phyloP scores from a whole-genome alignment of 345 rosid genomes.

The Eucalyptus marginata region DNA sequence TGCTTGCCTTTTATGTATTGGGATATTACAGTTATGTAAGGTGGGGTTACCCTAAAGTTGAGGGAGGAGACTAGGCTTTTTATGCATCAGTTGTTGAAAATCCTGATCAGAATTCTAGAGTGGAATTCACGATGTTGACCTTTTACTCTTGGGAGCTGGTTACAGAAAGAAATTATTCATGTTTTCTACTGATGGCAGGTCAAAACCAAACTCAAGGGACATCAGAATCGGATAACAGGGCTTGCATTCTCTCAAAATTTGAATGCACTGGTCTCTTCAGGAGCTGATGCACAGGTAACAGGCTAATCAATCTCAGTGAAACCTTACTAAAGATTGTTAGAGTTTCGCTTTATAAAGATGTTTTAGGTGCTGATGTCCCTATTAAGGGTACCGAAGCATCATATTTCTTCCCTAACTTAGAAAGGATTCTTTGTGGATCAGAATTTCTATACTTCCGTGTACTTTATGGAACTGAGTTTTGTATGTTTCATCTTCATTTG shows the following conservation, averaged over 20 bases:
- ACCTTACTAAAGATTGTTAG: background rate
- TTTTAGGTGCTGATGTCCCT: background rate
- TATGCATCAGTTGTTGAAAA: background rate
- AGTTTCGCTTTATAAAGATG: background rate
- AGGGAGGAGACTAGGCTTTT: background rate
- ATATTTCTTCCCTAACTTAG: background rate
- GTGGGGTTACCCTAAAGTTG: background rate
- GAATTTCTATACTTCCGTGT: background rate
- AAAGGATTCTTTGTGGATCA: background rate
- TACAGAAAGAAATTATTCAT: background rate
- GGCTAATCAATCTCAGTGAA: background rate
- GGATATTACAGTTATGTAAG: background rate
- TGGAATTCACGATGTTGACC: background rate
- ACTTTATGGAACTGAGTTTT: background rate
- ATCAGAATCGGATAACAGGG: conserved; percentile 68
- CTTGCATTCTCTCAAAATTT: conserved; percentile 67
- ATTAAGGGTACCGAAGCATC: background rate
- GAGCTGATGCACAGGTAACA: conserved; percentile 79
- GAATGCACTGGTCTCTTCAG: conserved; percentile 67
- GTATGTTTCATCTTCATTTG: background rate
- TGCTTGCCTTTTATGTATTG: background rate
- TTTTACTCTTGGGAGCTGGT: background rate
- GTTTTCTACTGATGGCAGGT: conserved; percentile 24
- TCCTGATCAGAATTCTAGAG: background rate
- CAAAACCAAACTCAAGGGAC: conserved; percentile 70